Conservation (phyloP, 345 rosid genomes). For the Lepidium sativum region DNA sequence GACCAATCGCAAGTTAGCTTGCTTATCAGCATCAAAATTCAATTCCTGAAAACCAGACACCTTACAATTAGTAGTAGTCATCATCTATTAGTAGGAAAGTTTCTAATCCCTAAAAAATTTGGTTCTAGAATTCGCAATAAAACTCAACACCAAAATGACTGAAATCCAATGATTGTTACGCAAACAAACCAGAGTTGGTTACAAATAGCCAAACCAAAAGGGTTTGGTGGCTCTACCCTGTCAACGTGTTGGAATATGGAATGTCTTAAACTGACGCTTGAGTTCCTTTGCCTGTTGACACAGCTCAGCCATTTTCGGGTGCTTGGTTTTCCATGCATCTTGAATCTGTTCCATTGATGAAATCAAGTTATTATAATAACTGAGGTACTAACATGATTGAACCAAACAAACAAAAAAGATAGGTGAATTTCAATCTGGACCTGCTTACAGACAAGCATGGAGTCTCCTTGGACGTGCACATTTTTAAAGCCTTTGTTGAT, state of each 20-base stretch:
- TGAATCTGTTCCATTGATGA: constrained; percentile 40
- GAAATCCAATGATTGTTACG: neutral
- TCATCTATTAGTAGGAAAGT: too few species aligned
- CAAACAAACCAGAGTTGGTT: too few species aligned
- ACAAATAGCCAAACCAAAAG: neutral
- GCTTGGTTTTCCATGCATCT: constrained; percentile 65
- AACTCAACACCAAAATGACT: neutral
- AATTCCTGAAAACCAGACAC: constrained; percentile 34
- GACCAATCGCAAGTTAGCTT: constrained; percentile 62
- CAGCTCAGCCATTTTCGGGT: constrained; percentile 52
- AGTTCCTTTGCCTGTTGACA: constrained; percentile 63
- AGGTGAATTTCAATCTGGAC: constrained; percentile 23
- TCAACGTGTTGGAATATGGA: constrained; percentile 55
- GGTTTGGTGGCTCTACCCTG: constrained; percentile 42
- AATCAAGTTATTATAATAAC: neutral
- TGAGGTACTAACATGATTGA: neutral
- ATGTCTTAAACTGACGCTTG: constrained; percentile 48
- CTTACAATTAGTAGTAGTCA: neutral
- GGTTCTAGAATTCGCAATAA: neutral
- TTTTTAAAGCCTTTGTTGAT: constrained; percentile 52
- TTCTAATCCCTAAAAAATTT: too few species aligned
- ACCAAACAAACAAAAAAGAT: neutral
- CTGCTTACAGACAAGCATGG: constrained; percentile 88
- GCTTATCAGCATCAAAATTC: constrained; percentile 67
- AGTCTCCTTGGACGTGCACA: constrained; percentile 56